Evolutionary conservation across 169 alveolate species (phyloP).

Genomic region (Babesia ovata): DNA sequence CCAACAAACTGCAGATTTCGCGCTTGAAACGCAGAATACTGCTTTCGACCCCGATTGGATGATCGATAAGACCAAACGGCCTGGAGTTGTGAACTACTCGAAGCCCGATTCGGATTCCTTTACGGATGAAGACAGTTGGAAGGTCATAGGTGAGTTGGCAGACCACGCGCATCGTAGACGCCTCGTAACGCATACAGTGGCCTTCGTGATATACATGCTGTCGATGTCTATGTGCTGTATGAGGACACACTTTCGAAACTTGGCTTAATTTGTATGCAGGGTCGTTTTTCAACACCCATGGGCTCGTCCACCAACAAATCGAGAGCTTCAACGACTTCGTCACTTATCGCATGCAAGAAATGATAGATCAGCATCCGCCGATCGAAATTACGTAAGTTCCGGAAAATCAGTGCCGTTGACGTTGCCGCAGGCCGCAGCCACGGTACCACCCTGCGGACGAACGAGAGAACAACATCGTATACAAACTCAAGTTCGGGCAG

Average conservation of each 20-base stretch:
- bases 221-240: not conserved
- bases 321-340: constrained; percentile 95
- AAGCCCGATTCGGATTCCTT: constrained; percentile 44
- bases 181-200: not conserved
- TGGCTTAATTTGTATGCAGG: constrained; percentile 33
- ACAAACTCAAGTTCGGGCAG: constrained; percentile 90
- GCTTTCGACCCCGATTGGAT: not conserved
- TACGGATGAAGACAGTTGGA: constrained; percentile 72
- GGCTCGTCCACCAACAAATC: constrained; percentile 95
- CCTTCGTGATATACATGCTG: not conserved
- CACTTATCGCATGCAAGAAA: constrained; percentile 92
- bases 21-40: not conserved
- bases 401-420: not conserved
- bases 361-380: constrained; percentile 92
- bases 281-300: constrained; percentile 84
- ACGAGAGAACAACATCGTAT: constrained; percentile 80
- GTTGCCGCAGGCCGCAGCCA: constrained; percentile 80
- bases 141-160: constrained; percentile 62
- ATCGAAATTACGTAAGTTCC: constrained; percentile 81
- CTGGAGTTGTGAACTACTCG: constrained; percentile 14
- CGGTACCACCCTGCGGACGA: constrained; percentile 87
- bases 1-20: not conserved
- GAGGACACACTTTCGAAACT: not conserved
- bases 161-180: not conserved
- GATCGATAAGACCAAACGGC: not conserved